Base-by-base conservation (phyloP, 1,139 yeast genomes). In the Scheffersomyces cryptocercus region DNA sequence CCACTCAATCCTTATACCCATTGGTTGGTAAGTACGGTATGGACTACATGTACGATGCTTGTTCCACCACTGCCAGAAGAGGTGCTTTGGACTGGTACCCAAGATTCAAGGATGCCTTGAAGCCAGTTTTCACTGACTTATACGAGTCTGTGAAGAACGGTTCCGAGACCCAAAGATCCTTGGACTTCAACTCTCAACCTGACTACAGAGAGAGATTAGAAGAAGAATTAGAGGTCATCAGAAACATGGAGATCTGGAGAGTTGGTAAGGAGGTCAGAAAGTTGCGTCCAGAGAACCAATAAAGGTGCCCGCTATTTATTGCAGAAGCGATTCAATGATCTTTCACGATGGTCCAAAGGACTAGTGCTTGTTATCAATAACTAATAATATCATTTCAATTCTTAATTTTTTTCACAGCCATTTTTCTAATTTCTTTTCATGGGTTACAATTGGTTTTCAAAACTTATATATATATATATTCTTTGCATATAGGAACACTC, bases 41-140 rank as follows among this genome's bases (percentile, higher is more conserved):
- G 99, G 99, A 93, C 79, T 93, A 93, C 93, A 93, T 93, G 99
- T 93, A 93, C 85, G 98, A 91, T 70, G 99, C 99, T 63, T 93
- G 99, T 79, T 93, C 99, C 59, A 93, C 99, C 70, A 93, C 99
- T 61, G 99, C 99, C 63, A 89, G 98, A 84, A 90, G 99, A 82
- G 99, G 99, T 83, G 99, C 99, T 68, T 84, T 93, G 66, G 99
- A 93, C 82, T 93, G 99, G 99, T 91, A 93, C 83, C 99, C 98
- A 75, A 79, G 85, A 74, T 93, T 93, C 89, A 90, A 90, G 85
- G 95, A 88, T 64, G 97, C 97, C 67, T 84, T 93, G 78, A 93
- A 93, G 82, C 99, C 99, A 66, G 97, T 93, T 51, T 93, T 93
- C 82, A 82, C 86, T 74, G 95, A 93, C 68, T 84, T 93, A 67